A percentile compares a stretch with the other conserved stretches of the same genome.
These are phyloP conservation scores for Colletotrichum sidae DNA, from an alignment of 2,329 filamentous ascomycete genomes.

Conservation along the genomic window DNA sequence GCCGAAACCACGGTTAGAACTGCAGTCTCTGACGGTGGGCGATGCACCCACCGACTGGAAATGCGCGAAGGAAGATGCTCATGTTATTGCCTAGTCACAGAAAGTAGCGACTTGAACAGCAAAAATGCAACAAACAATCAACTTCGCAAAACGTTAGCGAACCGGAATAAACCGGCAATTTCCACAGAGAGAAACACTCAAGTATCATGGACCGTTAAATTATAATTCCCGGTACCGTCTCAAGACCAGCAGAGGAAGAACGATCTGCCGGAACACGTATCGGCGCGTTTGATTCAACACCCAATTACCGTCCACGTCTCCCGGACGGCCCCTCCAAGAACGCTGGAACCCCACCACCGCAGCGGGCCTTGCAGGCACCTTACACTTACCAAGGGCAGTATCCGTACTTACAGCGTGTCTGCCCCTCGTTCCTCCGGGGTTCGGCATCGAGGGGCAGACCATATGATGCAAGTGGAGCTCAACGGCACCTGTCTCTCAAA, in stretches of 20 bases:
- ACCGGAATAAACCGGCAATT: too few relatives aligned
- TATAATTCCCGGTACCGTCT: slow-evolving; percentile 11
- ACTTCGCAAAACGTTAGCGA: too few relatives aligned
- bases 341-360: slow-evolving; percentile 21
- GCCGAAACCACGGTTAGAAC: too few relatives aligned
- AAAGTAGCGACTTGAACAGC: too few relatives aligned
- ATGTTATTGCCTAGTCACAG: too few relatives aligned
- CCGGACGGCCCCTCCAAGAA: slow-evolving; percentile 27
- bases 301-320: slow-evolving; percentile 36
- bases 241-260: slow-evolving; percentile 23
- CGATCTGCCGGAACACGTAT: slow-evolving; percentile 28
- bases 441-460: slow-evolving; percentile 33
- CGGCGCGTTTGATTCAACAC: background rate
- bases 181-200: background rate
- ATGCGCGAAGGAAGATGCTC: too few relatives aligned
- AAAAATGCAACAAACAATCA: too few relatives aligned
- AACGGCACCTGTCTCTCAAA: background rate
- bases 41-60: too few relatives aligned
- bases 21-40: too few relatives aligned
- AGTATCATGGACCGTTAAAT: slow-evolving; percentile 22
- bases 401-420: background rate
- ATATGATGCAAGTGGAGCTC: background rate
- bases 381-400: slow-evolving; percentile 14
- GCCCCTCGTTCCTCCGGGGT: slow-evolving; percentile 35
- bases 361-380: slow-evolving; percentile 7